A percentile compares a stretch with the other conserved stretches of the same genome.
Conservation (phyloP, 768 basidiomycete genomes). For the Lactifluus echinatus region DNA sequence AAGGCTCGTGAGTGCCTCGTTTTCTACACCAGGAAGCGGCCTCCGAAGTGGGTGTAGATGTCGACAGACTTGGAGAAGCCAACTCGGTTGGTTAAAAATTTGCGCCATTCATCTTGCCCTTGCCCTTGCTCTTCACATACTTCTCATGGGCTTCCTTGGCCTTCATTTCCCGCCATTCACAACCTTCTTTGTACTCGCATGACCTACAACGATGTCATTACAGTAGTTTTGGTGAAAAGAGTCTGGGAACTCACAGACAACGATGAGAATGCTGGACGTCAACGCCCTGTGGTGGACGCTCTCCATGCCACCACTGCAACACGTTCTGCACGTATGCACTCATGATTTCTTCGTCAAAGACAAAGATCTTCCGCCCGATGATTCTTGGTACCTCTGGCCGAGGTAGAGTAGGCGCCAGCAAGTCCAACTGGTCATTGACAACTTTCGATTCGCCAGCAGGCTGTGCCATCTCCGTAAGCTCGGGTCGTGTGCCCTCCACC, state of each 20-base stretch:
- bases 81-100: neutral
- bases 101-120: neutral
- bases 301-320: slow-evolving; percentile 70
- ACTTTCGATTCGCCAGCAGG: neutral
- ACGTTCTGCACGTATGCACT: slow-evolving; percentile 44
- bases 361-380: slow-evolving; percentile 59
- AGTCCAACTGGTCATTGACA: neutral
- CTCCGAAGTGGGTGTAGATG: neutral
- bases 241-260: slow-evolving; percentile 50
- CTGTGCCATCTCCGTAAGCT: neutral
- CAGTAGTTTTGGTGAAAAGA: neutral
- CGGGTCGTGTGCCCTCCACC: slow-evolving; percentile 9
- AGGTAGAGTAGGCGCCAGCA: neutral
- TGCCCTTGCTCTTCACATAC: neutral
- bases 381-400: slow-evolving; percentile 29
- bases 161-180: slow-evolving; percentile 34
- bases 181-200: slow-evolving; percentile 37
- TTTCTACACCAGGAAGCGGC: neutral
- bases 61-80: neutral
- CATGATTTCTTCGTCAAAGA: slow-evolving; percentile 44
- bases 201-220: slow-evolving; percentile 17
- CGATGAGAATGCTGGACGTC: slow-evolving; percentile 46
- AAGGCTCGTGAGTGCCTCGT: no score
- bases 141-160: slow-evolving; percentile 20
- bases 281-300: slow-evolving; percentile 64